Evolutionary conservation across 192 early-diverging fungal species (phyloP).

Genomic region (Jimgerdemannia flammicorona): DNA sequence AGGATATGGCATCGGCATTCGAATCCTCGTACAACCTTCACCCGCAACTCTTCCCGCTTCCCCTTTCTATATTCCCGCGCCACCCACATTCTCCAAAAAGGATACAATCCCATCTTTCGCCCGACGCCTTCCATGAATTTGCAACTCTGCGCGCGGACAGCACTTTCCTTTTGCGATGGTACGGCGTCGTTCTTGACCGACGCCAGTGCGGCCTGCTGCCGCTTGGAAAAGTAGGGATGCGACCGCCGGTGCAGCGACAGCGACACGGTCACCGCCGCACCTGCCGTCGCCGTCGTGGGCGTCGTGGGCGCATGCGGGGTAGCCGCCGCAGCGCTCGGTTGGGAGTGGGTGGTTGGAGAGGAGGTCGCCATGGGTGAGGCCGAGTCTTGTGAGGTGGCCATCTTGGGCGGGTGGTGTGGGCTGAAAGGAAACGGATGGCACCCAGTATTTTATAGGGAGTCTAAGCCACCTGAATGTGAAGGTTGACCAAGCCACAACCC

Average conservation of each 20-base stretch:
- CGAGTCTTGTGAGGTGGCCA: background rate
- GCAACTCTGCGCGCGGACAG: constrained; percentile 27
- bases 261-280: background rate
- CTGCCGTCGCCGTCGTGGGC: background rate
- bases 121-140: constrained; percentile 50
- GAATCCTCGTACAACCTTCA: background rate
- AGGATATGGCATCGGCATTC: background rate
- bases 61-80: background rate
- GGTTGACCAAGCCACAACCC: background rate
- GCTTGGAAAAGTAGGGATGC: constrained; percentile 11
- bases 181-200: constrained; percentile 1
- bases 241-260: constrained; percentile 10
- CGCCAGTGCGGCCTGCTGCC: constrained; percentile 5
- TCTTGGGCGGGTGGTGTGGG: background rate
- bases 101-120: constrained; percentile 57
- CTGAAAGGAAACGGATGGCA: background rate
- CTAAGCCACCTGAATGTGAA: background rate
- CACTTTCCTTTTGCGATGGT: constrained; percentile 15
- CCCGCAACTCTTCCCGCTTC: too few relatives aligned
- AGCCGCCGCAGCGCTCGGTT: too few relatives aligned
- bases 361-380: background rate
- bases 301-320: too few relatives aligned
- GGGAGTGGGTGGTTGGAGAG: background rate
- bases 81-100: background rate
- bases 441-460: background rate